Conservation (phyloP, 768 basidiomycete species). For the Amanita phalloides region DNA sequence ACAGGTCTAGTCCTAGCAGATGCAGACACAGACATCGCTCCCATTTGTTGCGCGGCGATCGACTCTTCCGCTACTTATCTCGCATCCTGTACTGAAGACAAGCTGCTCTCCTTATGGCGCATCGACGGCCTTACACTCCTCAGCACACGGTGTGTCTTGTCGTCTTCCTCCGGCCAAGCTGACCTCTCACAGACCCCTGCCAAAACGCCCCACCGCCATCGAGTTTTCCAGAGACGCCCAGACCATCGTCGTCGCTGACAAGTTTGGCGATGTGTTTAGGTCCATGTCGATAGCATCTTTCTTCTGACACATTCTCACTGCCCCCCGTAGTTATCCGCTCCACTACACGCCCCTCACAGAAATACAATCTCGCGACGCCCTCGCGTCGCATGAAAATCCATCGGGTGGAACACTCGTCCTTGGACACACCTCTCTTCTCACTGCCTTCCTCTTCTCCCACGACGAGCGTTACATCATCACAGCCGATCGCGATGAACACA, state of each 20-base stretch:
- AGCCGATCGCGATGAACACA: conserved; percentile 92
- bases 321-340: conserved; percentile 47
- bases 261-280: conserved; percentile 93
- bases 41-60: conserved; percentile 48
- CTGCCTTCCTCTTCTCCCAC: conserved; percentile 51
- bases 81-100: conserved; percentile 69
- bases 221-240: conserved; percentile 48
- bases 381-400: conserved; percentile 57
- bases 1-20: conserved; percentile 21
- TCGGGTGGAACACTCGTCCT: conserved; percentile 63
- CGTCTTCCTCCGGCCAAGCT: neutral
- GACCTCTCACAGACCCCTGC: conserved; percentile 23
- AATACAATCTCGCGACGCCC: conserved; percentile 25
- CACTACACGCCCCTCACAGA: conserved; percentile 21
- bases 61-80: conserved; percentile 35
- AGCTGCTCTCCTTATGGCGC: conserved; percentile 67
- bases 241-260: conserved; percentile 79
- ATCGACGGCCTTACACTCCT: conserved; percentile 43
- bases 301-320: neutral
- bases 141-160: conserved; percentile 45
- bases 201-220: conserved; percentile 73
- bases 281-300: conserved; percentile 16
- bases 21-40: conserved; percentile 26
- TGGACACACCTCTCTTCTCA: conserved; percentile 86
- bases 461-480: conserved; percentile 75